Percentiles rank a stretch among this genome's conserved stretches.
Evolutionary conservation across 2,329 filamentous ascomycete species (phyloP).

Genomic region (Cladosporium oxysporum): DNA sequence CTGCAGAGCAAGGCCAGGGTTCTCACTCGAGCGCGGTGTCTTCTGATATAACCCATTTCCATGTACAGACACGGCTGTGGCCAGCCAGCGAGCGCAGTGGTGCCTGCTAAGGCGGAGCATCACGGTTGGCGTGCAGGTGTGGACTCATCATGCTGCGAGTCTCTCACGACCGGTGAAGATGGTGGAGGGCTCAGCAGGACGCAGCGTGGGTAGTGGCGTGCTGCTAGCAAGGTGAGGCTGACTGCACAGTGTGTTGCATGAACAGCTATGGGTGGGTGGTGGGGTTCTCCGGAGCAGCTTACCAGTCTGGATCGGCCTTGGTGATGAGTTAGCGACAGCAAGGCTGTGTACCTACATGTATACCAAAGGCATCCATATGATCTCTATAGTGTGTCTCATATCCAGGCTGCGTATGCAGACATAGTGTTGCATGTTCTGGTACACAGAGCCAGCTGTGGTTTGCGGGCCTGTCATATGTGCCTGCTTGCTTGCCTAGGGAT

Average conservation of each 20-base stretch:
- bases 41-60: background rate
- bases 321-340: background rate
- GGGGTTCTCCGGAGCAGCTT: slow-evolving; percentile 11
- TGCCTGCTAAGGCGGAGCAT: background rate
- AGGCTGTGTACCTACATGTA: background rate
- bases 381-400: background rate
- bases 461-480: background rate
- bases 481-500: background rate
- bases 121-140: background rate
- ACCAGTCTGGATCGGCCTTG: background rate
- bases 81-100: background rate
- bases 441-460: background rate
- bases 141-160: background rate
- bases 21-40: background rate
- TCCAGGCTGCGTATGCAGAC: background rate
- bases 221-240: slow-evolving; percentile 16
- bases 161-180: slow-evolving; percentile 9
- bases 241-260: slow-evolving; percentile 7
- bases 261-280: slow-evolving; percentile 1
- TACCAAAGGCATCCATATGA: background rate
- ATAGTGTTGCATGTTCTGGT: background rate
- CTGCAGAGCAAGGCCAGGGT: slow-evolving; percentile 3
- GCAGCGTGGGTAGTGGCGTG: slow-evolving; percentile 16
- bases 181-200: background rate
- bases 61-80: background rate